Evolutionary conservation across 371 early-diverging fungal genomes (phyloP).

Genomic region (Cokeromyces recurvatus): DNA sequence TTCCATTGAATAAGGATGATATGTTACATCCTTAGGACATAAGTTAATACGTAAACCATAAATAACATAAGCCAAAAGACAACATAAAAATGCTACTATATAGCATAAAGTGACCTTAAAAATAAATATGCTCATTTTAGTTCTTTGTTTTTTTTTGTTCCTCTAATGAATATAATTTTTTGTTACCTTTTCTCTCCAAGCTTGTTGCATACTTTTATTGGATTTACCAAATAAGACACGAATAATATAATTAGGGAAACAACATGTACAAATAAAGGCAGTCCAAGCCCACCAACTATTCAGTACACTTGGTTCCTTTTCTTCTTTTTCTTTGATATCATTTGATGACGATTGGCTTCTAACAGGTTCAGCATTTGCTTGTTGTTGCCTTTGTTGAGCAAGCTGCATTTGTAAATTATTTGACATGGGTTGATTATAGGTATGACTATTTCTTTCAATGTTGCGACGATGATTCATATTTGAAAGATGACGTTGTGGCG

Average conservation of each 20-base stretch:
- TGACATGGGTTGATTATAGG: conserved; percentile 28
- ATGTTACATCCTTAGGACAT: conserved; percentile 31
- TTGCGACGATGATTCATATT: neutral
- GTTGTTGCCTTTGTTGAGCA: conserved; percentile 23
- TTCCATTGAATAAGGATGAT: conserved; percentile 25
- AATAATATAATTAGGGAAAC: conserved; percentile 43
- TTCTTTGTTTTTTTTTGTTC: too few species aligned
- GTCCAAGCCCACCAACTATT: conserved; percentile 47
- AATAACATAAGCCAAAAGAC: conserved; percentile 64
- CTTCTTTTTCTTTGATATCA: conserved; percentile 15
- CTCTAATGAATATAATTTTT: neutral
- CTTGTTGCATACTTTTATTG: conserved; percentile 51
- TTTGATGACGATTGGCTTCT: conserved; percentile 23
- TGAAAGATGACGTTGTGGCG: neutral
- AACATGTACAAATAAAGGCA: conserved; percentile 50
- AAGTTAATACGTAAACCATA: conserved; percentile 55
- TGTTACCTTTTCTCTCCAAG: conserved; percentile 67
- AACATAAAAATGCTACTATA: conserved; percentile 67
- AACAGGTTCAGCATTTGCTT: conserved; percentile 18
- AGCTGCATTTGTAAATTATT: conserved; percentile 27
- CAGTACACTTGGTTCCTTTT: conserved; percentile 40
- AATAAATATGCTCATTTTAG: too few species aligned
- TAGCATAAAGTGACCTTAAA: conserved; percentile 55
- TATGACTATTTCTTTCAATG: neutral
- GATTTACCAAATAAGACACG: conserved; percentile 41